Evolutionary conservation across 2,329 filamentous ascomycete species (phyloP).

Genomic region (Cercospora sp.): DNA sequence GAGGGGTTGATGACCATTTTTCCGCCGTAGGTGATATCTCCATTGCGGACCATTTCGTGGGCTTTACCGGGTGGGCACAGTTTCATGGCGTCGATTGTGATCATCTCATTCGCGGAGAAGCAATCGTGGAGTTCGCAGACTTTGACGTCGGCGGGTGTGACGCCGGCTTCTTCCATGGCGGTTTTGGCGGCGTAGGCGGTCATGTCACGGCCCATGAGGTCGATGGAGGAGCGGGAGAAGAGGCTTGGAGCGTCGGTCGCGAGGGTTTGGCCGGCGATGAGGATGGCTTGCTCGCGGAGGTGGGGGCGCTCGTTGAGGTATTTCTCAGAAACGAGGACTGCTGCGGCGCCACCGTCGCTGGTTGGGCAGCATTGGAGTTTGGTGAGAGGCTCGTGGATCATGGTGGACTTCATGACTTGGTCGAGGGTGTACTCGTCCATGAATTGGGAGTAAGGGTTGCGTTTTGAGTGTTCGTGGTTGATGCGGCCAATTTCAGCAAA

Average conservation of each 20-base stretch:
- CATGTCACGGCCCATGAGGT: constrained; percentile 89
- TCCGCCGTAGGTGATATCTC: constrained; percentile 86
- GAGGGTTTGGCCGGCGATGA: constrained; percentile 83
- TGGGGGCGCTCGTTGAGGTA: constrained; percentile 85
- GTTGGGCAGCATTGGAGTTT: constrained; percentile 99
- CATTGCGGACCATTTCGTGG: constrained; percentile 81
- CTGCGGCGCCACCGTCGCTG: constrained; percentile 86
- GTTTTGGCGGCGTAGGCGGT: constrained; percentile 65
- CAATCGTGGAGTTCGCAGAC: constrained; percentile 95
- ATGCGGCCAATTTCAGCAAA: constrained; percentile 92
- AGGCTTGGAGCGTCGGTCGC: constrained; percentile 78
- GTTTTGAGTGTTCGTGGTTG: constrained; percentile 87
- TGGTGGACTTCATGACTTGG: constrained; percentile 72
- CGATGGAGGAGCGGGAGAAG: constrained; percentile 79
- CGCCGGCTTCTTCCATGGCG: constrained; percentile 72
- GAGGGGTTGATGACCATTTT: constrained; percentile 55
- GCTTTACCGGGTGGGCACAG: constrained; percentile 76
- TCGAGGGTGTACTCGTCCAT: constrained; percentile 85
- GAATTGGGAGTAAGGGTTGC: constrained; percentile 96
- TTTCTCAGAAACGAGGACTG: constrained; percentile 81
- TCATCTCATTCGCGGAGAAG: constrained; percentile 93
- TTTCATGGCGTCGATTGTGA: constrained; percentile 82
- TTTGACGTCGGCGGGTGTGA: constrained; percentile 66
- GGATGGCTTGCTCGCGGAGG: constrained; percentile 76
- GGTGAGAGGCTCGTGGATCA: constrained; percentile 83